phyloP scores from a whole-genome alignment of 2,329 filamentous ascomycete genomes.

The Aspergillus latus region DNA sequence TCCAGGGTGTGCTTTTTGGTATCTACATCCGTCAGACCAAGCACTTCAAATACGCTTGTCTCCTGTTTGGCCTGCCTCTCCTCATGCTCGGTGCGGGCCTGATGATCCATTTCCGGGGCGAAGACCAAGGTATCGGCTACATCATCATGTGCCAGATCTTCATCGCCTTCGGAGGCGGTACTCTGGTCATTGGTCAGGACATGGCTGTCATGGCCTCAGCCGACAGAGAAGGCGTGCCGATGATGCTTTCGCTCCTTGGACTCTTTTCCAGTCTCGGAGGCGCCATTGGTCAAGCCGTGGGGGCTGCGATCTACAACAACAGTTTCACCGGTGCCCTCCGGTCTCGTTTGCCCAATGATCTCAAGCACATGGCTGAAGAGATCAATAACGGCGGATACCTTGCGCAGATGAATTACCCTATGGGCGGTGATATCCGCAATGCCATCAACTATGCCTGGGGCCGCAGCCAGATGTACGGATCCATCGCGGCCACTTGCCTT shows the following conservation, averaged over 20 bases:
- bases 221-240: constrained; percentile 55
- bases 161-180: constrained; percentile 55
- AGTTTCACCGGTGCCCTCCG: constrained; percentile 53
- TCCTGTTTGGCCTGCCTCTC: constrained; percentile 54
- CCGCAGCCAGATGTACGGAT: constrained; percentile 36
- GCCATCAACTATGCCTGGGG: constrained; percentile 43
- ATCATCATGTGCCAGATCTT: constrained; percentile 58
- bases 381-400: constrained; percentile 30
- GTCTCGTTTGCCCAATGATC: constrained; percentile 17
- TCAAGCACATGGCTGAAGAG: constrained; percentile 20
- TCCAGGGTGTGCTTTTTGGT: constrained; percentile 53
- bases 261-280: constrained; percentile 38
- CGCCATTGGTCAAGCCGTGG: constrained; percentile 36
- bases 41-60: constrained; percentile 53
- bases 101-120: constrained; percentile 58
- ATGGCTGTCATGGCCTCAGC: constrained; percentile 60
- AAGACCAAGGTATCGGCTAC: constrained; percentile 50
- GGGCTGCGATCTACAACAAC: constrained; percentile 56
- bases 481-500: constrained; percentile 37
- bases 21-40: constrained; percentile 51
- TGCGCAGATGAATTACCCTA: constrained; percentile 29
- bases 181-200: constrained; percentile 56
- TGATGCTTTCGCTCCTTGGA: constrained; percentile 39
- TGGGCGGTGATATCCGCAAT: constrained; percentile 30
- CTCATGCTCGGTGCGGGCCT: constrained; percentile 54